These are phyloP conservation scores for Fusarium longipes DNA, from an alignment of 2,329 filamentous ascomycete genomes.

Conservation along the genomic window DNA sequence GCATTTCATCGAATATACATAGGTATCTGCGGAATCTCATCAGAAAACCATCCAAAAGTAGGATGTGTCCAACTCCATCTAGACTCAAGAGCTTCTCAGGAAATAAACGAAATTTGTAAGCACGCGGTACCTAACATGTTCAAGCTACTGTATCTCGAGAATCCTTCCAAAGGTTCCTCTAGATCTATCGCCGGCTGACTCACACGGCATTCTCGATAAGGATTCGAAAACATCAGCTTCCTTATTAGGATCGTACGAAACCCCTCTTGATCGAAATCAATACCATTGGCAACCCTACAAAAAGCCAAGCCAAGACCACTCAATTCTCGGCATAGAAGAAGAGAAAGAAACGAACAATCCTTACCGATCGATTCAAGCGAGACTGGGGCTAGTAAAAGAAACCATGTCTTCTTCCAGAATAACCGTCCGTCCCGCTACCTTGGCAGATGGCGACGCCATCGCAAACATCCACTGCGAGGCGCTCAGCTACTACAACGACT, in stretches of 20 bases:
- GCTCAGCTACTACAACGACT: slow-evolving; percentile 33
- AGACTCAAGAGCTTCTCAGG: not conserved
- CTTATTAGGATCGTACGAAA: slow-evolving; percentile 25
- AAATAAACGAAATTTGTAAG: not conserved
- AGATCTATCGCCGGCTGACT: slow-evolving; percentile 27
- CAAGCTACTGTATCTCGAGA: not conserved
- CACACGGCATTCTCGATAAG: slow-evolving; percentile 4
- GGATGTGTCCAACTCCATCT: not conserved
- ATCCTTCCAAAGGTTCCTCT: not conserved
- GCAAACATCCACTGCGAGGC: slow-evolving; percentile 35
- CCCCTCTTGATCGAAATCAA: no score
- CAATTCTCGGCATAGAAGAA: not conserved
- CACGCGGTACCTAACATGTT: not conserved
- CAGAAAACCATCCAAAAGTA: not conserved
- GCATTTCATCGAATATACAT: not conserved
- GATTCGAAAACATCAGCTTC: slow-evolving; percentile 26
- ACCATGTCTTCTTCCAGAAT: slow-evolving; percentile 18
- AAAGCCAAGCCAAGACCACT: slow-evolving; percentile 1
- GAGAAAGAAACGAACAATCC: not conserved
- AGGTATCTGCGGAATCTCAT: not conserved
- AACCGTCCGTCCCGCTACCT: slow-evolving; percentile 34
- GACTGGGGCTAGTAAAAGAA: not conserved
- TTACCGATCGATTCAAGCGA: slow-evolving; percentile 6
- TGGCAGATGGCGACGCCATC: slow-evolving; percentile 34
- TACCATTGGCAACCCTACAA: not conserved